Evolutionary conservation across 2,329 filamentous ascomycete genomes (phyloP).

Genomic region (Fusarium nisikadoi): DNA sequence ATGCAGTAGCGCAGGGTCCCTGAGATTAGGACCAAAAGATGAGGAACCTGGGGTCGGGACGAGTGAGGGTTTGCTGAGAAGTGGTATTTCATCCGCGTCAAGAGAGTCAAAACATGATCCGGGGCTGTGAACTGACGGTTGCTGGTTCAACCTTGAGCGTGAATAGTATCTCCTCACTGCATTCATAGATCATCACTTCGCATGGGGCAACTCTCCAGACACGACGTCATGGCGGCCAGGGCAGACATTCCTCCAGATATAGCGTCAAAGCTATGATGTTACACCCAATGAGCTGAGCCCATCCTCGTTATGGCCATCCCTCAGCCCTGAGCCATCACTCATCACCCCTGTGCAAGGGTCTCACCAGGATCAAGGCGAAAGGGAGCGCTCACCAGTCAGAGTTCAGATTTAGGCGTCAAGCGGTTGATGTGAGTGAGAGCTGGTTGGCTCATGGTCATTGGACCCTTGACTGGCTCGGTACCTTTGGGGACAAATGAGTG

Average conservation of each 20-base stretch:
- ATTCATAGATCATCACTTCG: constrained; percentile 1
- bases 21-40: constrained; percentile 11
- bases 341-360: constrained; percentile 23
- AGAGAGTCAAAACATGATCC: background rate
- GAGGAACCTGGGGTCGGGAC: constrained; percentile 19
- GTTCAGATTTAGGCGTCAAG: constrained; percentile 25
- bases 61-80: background rate
- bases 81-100: background rate
- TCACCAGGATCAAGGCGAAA: constrained; percentile 14
- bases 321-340: constrained; percentile 10
- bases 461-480: constrained; percentile 28
- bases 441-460: constrained; percentile 21
- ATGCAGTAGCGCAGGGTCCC: constrained; percentile 35
- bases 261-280: constrained; percentile 5
- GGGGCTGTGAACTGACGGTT: background rate
- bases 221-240: constrained; percentile 31
- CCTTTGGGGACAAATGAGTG: constrained; percentile 23
- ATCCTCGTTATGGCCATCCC: constrained; percentile 15
- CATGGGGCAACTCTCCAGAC: constrained; percentile 8
- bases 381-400: constrained; percentile 12
- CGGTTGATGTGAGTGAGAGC: constrained; percentile 5
- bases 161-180: background rate
- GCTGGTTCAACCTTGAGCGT: background rate
- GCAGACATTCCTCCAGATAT: constrained; percentile 8
- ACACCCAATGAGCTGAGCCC: constrained; percentile 33